Conservation (phyloP, 2,329 filamentous ascomycete genomes). For the Venturia oleaginea region DNA sequence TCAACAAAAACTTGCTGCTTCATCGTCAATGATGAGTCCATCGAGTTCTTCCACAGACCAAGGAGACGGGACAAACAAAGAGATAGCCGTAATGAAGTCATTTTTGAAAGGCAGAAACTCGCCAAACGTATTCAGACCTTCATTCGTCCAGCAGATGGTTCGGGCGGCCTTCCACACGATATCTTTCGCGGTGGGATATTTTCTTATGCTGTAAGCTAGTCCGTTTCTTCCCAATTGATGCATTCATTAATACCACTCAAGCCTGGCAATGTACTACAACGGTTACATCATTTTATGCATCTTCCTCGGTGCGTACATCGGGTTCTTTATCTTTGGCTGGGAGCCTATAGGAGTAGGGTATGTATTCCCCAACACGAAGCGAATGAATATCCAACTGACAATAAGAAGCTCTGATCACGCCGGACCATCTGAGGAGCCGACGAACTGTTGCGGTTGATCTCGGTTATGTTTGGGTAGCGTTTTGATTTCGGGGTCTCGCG, state of each 20-base stretch:
- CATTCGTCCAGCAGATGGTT: constrained; percentile 53
- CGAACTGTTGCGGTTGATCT: constrained; percentile 14
- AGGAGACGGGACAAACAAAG: neutral
- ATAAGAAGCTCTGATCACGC: neutral
- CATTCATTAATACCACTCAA: neutral
- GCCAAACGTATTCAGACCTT: constrained; percentile 39
- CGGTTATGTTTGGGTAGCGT: neutral
- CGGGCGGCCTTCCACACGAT: constrained; percentile 59
- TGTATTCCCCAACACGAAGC: neutral
- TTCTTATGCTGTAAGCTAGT: constrained; percentile 56
- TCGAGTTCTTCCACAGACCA: neutral
- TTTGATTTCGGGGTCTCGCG: neutral
- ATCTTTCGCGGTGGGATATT: constrained; percentile 68
- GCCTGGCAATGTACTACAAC: constrained; percentile 54
- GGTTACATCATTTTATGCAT: constrained; percentile 73
- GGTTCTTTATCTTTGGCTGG: constrained; percentile 67
- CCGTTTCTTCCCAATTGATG: neutral
- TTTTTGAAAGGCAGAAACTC: neutral
- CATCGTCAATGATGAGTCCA: neutral
- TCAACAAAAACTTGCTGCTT: constrained; percentile 18
- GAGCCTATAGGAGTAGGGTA: constrained; percentile 30
- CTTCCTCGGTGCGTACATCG: constrained; percentile 65
- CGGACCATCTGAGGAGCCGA: constrained; percentile 12
- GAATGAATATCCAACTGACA: neutral
- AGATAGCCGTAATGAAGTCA: neutral